These are phyloP conservation scores for Exophiala viscosa DNA, from an alignment of 2,329 filamentous ascomycete species.

Conservation along the genomic window DNA sequence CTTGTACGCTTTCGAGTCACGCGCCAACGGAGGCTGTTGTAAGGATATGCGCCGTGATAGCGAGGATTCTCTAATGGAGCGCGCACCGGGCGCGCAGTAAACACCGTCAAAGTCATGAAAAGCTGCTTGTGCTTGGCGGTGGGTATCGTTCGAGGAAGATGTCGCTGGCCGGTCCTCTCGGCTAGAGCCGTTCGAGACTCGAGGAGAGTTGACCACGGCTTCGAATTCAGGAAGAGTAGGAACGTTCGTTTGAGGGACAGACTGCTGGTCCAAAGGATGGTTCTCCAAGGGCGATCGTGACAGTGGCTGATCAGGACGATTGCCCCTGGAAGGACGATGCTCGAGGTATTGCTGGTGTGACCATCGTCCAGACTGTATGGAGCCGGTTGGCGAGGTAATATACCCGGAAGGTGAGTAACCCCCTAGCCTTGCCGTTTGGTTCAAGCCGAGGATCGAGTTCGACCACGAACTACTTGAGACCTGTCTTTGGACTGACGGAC, in stretches of 20 bases:
- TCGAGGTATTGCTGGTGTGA: slow-evolving; percentile 33
- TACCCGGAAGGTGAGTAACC: slow-evolving; percentile 40
- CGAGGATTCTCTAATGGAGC: slow-evolving; percentile 28
- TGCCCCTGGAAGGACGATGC: slow-evolving; percentile 36
- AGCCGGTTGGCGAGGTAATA: slow-evolving; percentile 41
- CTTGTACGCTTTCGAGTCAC: slow-evolving; percentile 37
- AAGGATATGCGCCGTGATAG: slow-evolving; percentile 36
- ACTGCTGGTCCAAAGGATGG: slow-evolving; percentile 27
- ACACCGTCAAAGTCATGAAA: slow-evolving; percentile 52
- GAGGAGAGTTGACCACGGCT: slow-evolving; percentile 3
- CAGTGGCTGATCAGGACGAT: slow-evolving; percentile 37
- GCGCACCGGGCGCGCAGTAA: slow-evolving; percentile 35
- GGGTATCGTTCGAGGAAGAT: slow-evolving; percentile 45
- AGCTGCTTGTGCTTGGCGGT: slow-evolving; percentile 38
- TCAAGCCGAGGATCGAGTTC: slow-evolving; percentile 39
- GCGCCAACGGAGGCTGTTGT: slow-evolving; percentile 39
- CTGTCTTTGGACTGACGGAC: slow-evolving; percentile 28
- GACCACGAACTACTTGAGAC: slow-evolving; percentile 39
- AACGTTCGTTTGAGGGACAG: slow-evolving; percentile 19
- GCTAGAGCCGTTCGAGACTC: slow-evolving; percentile 9
- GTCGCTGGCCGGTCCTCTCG: slow-evolving; percentile 34
- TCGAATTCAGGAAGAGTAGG: slow-evolving; percentile 19
- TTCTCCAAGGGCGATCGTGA: slow-evolving; percentile 39
- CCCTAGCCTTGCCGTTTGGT: slow-evolving; percentile 36
- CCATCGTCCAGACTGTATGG: slow-evolving; percentile 37